Evolutionary conservation across 768 basidiomycete genomes (phyloP).

Genomic region (Basidioascus undulatus): DNA sequence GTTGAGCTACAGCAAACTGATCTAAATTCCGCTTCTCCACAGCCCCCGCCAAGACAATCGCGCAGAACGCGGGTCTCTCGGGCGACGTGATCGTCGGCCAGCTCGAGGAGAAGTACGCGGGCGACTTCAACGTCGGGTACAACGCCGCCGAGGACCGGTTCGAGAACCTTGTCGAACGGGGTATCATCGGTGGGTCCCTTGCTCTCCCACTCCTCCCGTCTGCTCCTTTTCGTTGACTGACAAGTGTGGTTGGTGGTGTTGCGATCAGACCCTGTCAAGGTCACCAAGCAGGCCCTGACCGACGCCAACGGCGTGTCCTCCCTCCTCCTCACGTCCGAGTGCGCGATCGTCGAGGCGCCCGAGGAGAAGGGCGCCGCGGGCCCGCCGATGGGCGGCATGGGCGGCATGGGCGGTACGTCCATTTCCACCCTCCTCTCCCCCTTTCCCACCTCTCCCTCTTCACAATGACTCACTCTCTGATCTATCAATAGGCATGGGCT

Average conservation of each 20-base stretch:
- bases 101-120: constrained; percentile 41
- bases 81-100: constrained; percentile 77
- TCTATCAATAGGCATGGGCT: too few relatives aligned
- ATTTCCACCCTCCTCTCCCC: too few relatives aligned
- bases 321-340: constrained; percentile 78
- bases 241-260: background rate
- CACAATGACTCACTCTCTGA: too few relatives aligned
- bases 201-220: background rate
- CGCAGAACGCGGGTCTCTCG: constrained; percentile 85
- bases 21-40: too few relatives aligned
- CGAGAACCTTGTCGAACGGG: constrained; percentile 77
- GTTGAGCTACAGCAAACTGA: too few relatives aligned
- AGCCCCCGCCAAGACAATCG: constrained; percentile 65
- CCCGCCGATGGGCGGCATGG: constrained; percentile 23
- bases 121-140: constrained; percentile 64
- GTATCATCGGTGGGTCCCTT: constrained; percentile 40
- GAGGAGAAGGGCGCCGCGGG: constrained; percentile 33
- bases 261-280: constrained; percentile 43
- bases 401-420: constrained; percentile 36
- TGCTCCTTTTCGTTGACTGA: background rate
- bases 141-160: constrained; percentile 81
- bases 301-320: constrained; percentile 85
- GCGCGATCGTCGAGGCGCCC: constrained; percentile 62
- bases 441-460: too few relatives aligned
- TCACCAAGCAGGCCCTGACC: constrained; percentile 73